Percentiles rank a stretch among this genome's conserved stretches.
phyloP scores from a whole-genome alignment of 2,329 filamentous ascomycete genomes.

The Aureobasidium sp. region DNA sequence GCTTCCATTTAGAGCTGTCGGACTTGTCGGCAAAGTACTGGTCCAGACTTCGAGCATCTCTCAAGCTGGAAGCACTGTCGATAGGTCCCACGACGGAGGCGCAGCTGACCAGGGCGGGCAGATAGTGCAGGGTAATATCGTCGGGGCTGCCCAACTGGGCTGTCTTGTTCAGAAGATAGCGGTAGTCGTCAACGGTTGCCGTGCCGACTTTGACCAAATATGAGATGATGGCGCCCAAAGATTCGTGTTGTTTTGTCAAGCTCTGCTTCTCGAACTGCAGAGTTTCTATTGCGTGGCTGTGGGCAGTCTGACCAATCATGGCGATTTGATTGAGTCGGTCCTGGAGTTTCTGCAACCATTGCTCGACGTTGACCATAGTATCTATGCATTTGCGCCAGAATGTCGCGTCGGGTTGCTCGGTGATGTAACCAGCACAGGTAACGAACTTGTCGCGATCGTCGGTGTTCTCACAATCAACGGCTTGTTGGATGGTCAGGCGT shows the following conservation, averaged over 20 bases:
- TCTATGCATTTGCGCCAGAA: constrained; percentile 59
- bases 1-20: constrained; percentile 63
- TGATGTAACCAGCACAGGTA: constrained; percentile 51
- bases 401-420: constrained; percentile 51
- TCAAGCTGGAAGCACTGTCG: constrained; percentile 61
- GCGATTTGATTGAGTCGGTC: constrained; percentile 71
- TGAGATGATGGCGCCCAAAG: constrained; percentile 71
- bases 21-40: constrained; percentile 57
- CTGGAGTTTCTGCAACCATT: constrained; percentile 65
- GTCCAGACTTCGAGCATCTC: constrained; percentile 65
- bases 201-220: constrained; percentile 71
- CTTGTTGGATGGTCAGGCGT: constrained; percentile 67
- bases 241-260: constrained; percentile 82
- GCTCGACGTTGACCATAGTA: constrained; percentile 68
- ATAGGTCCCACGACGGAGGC: constrained; percentile 73
- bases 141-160: constrained; percentile 73
- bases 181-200: constrained; percentile 65
- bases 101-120: constrained; percentile 71
- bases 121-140: constrained; percentile 65
- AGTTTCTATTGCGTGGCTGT: constrained; percentile 64
- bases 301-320: constrained; percentile 61
- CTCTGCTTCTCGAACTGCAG: constrained; percentile 75
- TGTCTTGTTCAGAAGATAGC: constrained; percentile 59
- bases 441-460: constrained; percentile 50
- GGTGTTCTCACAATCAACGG: constrained; percentile 31